A percentile compares a stretch with the other conserved stretches of the same genome.
Evolutionary conservation across 192 early-diverging fungal species (phyloP).

Genomic region (Backusella parvicylindrica): DNA sequence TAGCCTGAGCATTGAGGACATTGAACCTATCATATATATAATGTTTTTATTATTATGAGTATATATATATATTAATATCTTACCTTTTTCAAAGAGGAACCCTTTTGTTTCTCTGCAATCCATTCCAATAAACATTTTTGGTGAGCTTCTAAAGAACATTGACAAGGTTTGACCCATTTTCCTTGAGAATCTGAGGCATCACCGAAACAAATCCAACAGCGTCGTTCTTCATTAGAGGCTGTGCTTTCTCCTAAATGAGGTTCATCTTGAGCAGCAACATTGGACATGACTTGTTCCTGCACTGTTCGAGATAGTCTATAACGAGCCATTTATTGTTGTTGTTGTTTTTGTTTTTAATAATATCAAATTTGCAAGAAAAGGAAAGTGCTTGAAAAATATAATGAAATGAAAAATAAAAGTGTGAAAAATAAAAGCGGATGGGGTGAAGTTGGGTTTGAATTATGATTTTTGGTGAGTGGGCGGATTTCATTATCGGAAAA

Average conservation of each 20-base stretch:
- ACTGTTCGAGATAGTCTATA: background rate
- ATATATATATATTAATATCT: background rate
- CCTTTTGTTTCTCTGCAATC: conserved; percentile 64
- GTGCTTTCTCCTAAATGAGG: background rate
- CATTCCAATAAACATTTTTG: conserved; percentile 76
- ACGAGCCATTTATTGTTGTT: background rate
- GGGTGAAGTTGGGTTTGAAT: too few relatives aligned
- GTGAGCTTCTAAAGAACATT: conserved; percentile 70
- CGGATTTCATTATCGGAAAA: too few relatives aligned
- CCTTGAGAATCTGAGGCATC: conserved; percentile 56
- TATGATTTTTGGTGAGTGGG: too few relatives aligned
- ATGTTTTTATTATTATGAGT: background rate
- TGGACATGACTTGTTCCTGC: background rate
- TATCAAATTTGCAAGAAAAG: background rate
- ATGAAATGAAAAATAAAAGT: background rate
- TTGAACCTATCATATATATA: conserved; percentile 43
- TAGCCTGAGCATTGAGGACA: conserved; percentile 67
- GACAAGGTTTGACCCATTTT: conserved; percentile 69
- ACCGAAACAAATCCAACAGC: conserved; percentile 77
- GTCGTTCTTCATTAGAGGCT: conserved; percentile 24
- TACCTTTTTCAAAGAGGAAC: conserved; percentile 46
- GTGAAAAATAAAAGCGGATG: background rate
- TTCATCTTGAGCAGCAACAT: background rate
- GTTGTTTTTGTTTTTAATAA: background rate
- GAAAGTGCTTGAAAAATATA: background rate